Base-by-base conservation (phyloP, 1,284 basidiomycete genomes). In the Boletellus deceptivus region DNA sequence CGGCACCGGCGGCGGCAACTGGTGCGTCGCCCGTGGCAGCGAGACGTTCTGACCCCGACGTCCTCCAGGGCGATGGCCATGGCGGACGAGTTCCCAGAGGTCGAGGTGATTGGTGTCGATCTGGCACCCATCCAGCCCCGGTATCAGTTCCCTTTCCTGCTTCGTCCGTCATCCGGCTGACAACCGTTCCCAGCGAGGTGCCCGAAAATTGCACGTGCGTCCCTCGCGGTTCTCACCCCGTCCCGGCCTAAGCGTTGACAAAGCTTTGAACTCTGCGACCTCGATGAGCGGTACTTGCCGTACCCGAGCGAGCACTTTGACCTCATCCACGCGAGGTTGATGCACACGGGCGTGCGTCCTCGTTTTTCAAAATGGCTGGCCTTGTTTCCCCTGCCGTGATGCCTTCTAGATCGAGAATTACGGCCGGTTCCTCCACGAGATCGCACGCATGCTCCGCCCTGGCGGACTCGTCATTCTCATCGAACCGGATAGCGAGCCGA, bases 191-290 rank as follows among this genome's bases (percentile, higher is more conserved):
- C 60, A 86, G 83, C 55, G 71, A 74, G 42, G 83, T 86, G 20
- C 83, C 83, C 41, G 75, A 77, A 14, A 85, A 85, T 55, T 86
- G 83, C 81, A 79, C 77, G 83, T 84, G 74, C 69, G 76, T 60
- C 52, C 6, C 25, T 25, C 8, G 7, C 25, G 7, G 25, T 9
- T 25, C 25, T 25, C 25, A 9, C 8, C 25, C 25, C 3, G 25
- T 25, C 25, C 25, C 7, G 7, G 25, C 3, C 25, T 25, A 1
- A 25, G 8, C 25, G 25, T 35, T 41, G 17, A 37, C 14, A 37
- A 57, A 86, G 84, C 33, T 86, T 86, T 59, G 84, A 86, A 58
- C 72, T 86, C 9, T 86, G 79, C 63, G 82, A 86, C 62, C 69
- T 85, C 48, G 79, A 83, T 64, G 72, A 76, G 48, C 69, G 70